Evolutionary conservation across 2,329 filamentous ascomycete species (phyloP), one percentile per base, ranked within the genome.

Genomic region (Ophiostoma fasciatum): DNA sequence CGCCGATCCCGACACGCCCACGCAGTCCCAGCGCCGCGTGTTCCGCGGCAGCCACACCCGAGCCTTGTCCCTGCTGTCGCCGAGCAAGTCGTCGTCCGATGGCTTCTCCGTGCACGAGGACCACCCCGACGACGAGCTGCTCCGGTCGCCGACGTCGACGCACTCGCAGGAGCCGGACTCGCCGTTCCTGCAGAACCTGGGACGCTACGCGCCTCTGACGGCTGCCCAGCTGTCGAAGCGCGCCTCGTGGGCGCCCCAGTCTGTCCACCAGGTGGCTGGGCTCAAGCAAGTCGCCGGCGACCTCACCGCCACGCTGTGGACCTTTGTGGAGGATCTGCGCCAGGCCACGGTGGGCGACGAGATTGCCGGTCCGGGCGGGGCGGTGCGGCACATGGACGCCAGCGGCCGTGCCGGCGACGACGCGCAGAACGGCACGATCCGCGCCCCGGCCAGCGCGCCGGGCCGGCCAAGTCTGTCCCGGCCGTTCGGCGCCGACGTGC

Each of bases 331-430:
- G 54, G 90, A 98, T 52, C 74, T 98, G 32, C 72, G 87, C 46
- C 90, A 96, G 57, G 92, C 88, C 12, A 94, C 90, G 0, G 85
- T 98, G 7, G 90, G 90, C 18, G 90, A 98, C 37, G 90, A 98
- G 60, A 82, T 84, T 43, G 74, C 66, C 41, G 77, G 74, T 12
- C 42, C 47, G 14, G 45, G 48, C 10, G 28, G 38, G 4, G 33
- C 31, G 10, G 42, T 50, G 32, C 45, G 51, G 8, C 55, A 50
- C n/a, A 51, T 49, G 28, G 49, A 58, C 40, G 46, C 56, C 30
- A 58, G 54, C 41, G 36, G 47, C 4, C 48, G 51, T 19, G 36
- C 43, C 7, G 37, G 47, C 26, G 53, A 49, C 23, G 41, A 45
- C 33, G 20, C 28, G 23, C 61, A 66, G 43, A 61, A 65, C 41